phyloP scores from a whole-genome alignment of 441 rosid species.

The Adansonia madagascariensis region DNA sequence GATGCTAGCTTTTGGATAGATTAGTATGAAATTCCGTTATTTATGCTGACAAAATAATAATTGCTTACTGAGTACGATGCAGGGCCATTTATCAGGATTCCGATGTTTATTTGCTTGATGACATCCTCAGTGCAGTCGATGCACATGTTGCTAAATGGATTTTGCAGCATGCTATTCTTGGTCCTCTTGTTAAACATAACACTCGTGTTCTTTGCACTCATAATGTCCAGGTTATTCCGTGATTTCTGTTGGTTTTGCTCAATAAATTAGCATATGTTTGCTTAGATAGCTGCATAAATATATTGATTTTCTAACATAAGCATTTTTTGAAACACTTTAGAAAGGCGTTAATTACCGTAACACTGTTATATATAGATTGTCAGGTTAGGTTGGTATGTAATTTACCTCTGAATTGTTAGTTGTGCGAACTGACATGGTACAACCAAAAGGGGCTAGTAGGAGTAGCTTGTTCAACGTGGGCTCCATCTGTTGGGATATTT shows the following conservation, averaged over 20 bases:
- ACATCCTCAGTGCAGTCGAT: constrained; percentile 95
- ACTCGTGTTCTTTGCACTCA: constrained; percentile 91
- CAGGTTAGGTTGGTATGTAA: constrained; percentile 3
- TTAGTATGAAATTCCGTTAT: constrained; percentile 27
- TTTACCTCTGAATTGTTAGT: background rate
- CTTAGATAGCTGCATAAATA: background rate
- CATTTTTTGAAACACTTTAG: background rate
- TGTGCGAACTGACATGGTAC: background rate
- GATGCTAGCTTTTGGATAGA: constrained; percentile 22
- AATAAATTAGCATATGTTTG: background rate
- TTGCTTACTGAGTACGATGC: constrained; percentile 32
- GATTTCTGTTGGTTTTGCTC: constrained; percentile 19
- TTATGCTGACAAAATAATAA: constrained; percentile 22
- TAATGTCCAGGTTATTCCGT: constrained; percentile 66
- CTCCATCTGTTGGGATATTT: too few relatives aligned
- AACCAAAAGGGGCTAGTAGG: background rate
- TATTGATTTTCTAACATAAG: constrained; percentile 5
- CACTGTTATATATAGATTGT: background rate
- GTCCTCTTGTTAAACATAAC: constrained; percentile 62
- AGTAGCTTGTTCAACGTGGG: background rate
- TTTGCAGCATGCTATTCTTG: constrained; percentile 69
- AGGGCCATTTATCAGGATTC: constrained; percentile 86
- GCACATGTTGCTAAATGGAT: constrained; percentile 91
- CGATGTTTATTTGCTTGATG: constrained; percentile 81
- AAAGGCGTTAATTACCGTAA: background rate